Evolutionary conservation across 371 early-diverging fungal genomes (phyloP).

Genomic region (Phascolomyces articulosus): DNA sequence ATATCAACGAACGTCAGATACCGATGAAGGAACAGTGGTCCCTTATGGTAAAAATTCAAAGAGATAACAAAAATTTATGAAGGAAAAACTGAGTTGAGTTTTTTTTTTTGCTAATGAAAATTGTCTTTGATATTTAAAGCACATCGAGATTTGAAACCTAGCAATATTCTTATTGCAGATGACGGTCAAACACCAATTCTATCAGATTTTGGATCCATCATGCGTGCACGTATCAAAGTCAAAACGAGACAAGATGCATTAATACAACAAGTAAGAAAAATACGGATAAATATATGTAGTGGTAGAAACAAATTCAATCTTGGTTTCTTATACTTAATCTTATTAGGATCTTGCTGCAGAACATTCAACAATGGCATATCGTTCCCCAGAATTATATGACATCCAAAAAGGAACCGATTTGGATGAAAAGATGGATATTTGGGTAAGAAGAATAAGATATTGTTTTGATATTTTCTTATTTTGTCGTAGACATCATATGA

Average conservation of each 20-base stretch:
- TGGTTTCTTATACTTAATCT: not conserved
- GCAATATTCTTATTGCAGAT: slow-evolving; percentile 63
- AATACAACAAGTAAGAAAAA: slow-evolving; percentile 49
- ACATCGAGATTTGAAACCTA: slow-evolving; percentile 79
- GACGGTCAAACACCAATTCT: slow-evolving; percentile 68
- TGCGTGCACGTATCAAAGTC: slow-evolving; percentile 56
- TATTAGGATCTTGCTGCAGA: slow-evolving; percentile 47
- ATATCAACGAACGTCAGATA: not conserved
- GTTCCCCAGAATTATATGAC: slow-evolving; percentile 82
- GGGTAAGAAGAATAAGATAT: slow-evolving; percentile 43
- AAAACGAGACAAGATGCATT: slow-evolving; percentile 65
- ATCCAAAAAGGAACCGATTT: slow-evolving; percentile 63
- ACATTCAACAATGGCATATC: slow-evolving; percentile 70
- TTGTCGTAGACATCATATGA: too few relatives aligned
- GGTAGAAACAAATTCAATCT: not conserved
- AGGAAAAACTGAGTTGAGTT: not conserved
- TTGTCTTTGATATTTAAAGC: slow-evolving; percentile 30
- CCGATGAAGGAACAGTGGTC: slow-evolving; percentile 14
- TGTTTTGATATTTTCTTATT: too few relatives aligned
- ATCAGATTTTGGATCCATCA: slow-evolving; percentile 77
- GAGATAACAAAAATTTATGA: too few relatives aligned
- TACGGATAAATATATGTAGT: not conserved
- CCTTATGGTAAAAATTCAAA: slow-evolving; percentile 44
- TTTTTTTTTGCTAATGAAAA: not conserved
- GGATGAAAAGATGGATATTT: slow-evolving; percentile 78